Evolutionary conservation across 1,284 basidiomycete genomes (phyloP).

Genomic region (Tranzscheliella williamsii): DNA sequence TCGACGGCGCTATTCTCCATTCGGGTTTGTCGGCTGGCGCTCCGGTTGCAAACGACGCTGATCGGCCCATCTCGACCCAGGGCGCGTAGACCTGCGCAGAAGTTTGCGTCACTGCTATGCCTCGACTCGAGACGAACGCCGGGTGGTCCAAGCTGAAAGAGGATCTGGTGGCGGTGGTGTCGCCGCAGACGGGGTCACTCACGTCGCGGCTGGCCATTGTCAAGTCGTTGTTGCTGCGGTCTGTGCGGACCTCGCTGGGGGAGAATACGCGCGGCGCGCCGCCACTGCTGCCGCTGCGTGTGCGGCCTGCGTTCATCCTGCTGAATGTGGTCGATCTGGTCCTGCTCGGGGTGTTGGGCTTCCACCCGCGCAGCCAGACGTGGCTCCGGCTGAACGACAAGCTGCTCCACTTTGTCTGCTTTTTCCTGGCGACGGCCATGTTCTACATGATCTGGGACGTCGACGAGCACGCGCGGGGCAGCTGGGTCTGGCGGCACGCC

Average conservation of each 20-base stretch:
- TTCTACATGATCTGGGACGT: slow-evolving; percentile 87
- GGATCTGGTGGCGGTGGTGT: slow-evolving; percentile 8
- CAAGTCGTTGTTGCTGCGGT: slow-evolving; percentile 29
- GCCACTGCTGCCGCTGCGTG: slow-evolving; percentile 37
- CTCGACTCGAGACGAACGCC: slow-evolving; percentile 30
- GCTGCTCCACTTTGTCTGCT: slow-evolving; percentile 79
- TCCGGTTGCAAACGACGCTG: too few relatives aligned
- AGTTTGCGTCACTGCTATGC: slow-evolving; percentile 26
- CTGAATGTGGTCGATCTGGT: slow-evolving; percentile 43
- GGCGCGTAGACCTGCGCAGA: too few relatives aligned
- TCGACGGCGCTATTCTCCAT: too few relatives aligned
- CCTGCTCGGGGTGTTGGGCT: slow-evolving; percentile 52
- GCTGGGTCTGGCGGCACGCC: slow-evolving; percentile 82
- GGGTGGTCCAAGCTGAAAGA: slow-evolving; percentile 21
- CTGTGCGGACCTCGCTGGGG: slow-evolving; percentile 15
- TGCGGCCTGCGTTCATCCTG: slow-evolving; percentile 48
- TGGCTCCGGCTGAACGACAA: slow-evolving; percentile 77
- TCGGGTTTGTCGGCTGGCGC: too few relatives aligned
- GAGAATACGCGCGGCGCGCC: not conserved
- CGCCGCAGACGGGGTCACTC: slow-evolving; percentile 8
- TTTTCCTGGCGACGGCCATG: slow-evolving; percentile 74
- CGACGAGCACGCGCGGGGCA: slow-evolving; percentile 69
- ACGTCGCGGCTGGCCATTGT: slow-evolving; percentile 11
- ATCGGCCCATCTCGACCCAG: too few relatives aligned
- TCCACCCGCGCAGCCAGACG: slow-evolving; percentile 47